Conservation (phyloP, 345 rosid genomes). For the Eucalyptus pumila region DNA sequence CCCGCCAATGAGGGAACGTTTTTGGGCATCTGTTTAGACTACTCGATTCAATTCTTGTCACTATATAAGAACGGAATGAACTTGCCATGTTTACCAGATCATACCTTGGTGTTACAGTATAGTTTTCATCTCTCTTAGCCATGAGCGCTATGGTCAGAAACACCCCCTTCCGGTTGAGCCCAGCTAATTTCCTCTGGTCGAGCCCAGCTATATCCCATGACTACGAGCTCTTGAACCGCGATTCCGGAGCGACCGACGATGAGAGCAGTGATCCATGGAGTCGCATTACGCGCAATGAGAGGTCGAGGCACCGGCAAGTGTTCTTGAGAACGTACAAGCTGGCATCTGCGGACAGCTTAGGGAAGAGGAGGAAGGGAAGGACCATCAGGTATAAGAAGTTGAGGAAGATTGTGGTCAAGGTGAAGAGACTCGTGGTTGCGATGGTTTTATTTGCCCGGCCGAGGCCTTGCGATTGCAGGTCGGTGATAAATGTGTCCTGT, state of each 20-base stretch:
- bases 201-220: not conserved
- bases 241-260: fast-evolving
- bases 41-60: not conserved
- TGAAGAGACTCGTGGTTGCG: slow-evolving; percentile 9
- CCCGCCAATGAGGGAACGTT: not conserved
- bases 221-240: not conserved
- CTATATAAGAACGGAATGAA: not conserved
- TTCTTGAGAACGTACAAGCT: slow-evolving; percentile 34
- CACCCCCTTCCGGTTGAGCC: not conserved
- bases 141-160: not conserved
- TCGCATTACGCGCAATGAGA: not conserved
- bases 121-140: not conserved
- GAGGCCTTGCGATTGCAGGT: slow-evolving; percentile 10
- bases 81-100: not conserved
- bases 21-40: not conserved
- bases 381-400: not conserved
- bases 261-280: not conserved
- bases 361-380: not conserved
- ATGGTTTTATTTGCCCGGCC: slow-evolving; percentile 6
- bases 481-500: not conserved
- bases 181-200: not conserved
- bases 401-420: slow-evolving; percentile 5
- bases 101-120: not conserved
- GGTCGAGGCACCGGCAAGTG: slow-evolving; percentile 35
- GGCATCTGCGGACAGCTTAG: slow-evolving; percentile 1